Evolutionary conservation across 192 early-diverging fungal genomes (phyloP), one percentile per base, ranked within the genome.

Genomic region (Rhizophagus sp.): DNA sequence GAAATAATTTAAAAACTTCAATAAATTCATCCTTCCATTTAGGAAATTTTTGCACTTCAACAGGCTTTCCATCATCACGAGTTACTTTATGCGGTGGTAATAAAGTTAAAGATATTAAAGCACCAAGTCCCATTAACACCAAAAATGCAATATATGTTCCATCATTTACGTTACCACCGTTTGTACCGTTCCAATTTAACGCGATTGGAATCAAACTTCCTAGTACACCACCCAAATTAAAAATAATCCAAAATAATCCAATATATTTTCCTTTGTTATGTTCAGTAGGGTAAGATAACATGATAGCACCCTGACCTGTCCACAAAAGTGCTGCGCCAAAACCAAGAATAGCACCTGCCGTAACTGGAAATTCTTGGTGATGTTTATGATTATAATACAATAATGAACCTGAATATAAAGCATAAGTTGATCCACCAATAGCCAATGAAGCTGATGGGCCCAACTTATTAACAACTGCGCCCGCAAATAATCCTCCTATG

Each of bases 191-290:
- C 87, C 84, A 96, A 84, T 94, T 91, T 73, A 92, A 87, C 61
- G 85, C 91, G 65, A 96, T 88, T 36, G 89, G 89, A 79, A 97
- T 88, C 49, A 92, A 87, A 71, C 91, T 90, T 81, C 96, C 96
- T 30, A 97, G 75, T 77, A 94, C 89, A 47, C 92, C 96, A 73
- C 96, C 96, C 57, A 87, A 66, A 80, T 94, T 94, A 89, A 95
- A 97, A 71, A 96, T 92, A 77, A 91, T 88, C 96, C 96, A 97
- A 89, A 97, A 97, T 47, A 92, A 86, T 27, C 91, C 91, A 69
- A 97, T 94, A 84, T 88, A 94, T 77, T 87, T 90, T 52, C 93
- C 95, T 87, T 95, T 95, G 62, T 93, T 88, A n/a, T 90, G 81
- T 80, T 96, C 95, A 22, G 84, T 84, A 39, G 96, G 94, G 83